Evolutionary conservation across 257 asterid species (phyloP).

Genomic region (Marsdenia floribunda): DNA sequence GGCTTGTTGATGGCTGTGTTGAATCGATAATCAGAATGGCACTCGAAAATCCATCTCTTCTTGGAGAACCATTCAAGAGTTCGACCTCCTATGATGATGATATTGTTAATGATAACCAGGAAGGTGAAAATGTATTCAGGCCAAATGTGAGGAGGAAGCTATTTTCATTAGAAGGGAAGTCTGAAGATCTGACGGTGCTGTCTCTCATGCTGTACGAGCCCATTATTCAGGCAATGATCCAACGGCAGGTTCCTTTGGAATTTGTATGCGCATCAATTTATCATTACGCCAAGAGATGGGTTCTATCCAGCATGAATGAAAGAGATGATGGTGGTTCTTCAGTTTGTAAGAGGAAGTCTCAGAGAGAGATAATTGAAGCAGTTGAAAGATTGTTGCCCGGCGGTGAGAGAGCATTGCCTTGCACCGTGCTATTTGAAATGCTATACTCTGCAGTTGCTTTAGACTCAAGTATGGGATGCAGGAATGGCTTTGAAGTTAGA

Average conservation of each 20-base stretch:
- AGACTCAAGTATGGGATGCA: conserved; percentile 49
- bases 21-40: conserved; percentile 47
- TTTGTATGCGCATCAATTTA: conserved; percentile 46
- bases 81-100: conserved; percentile 22
- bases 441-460: conserved; percentile 43
- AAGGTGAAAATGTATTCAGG: conserved; percentile 21
- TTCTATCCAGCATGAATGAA: conserved; percentile 23
- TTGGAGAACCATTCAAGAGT: conserved; percentile 52
- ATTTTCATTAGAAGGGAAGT: conserved; percentile 44
- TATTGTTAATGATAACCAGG: conserved; percentile 4
- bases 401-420: conserved; percentile 32
- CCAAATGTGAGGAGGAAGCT: conserved; percentile 55
- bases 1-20: conserved; percentile 44
- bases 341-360: conserved; percentile 19
- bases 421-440: conserved; percentile 46
- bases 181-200: conserved; percentile 49
- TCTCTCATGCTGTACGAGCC: conserved; percentile 45
- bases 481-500: conserved; percentile 41
- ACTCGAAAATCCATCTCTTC: conserved; percentile 43
- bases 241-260: conserved; percentile 39
- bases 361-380: conserved; percentile 54
- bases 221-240: conserved; percentile 38
- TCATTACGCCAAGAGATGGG: conserved; percentile 53
- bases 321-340: conserved; percentile 32
- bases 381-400: conserved; percentile 46